Evolutionary conservation across 1,284 basidiomycete species (phyloP).

Genomic region (Austroboletus rostrupii): DNA sequence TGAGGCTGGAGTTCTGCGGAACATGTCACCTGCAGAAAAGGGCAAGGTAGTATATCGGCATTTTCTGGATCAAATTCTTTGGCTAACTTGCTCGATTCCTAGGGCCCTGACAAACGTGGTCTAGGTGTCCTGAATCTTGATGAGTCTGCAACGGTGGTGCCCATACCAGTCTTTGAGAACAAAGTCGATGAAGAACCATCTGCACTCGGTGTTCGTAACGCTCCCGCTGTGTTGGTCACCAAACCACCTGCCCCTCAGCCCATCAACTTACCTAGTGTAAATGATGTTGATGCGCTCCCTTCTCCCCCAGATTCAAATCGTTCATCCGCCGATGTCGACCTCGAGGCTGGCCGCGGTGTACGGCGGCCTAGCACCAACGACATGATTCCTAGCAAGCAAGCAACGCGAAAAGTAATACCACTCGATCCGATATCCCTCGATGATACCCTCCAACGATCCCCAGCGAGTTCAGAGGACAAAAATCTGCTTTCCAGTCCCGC

Average conservation of each 20-base stretch:
- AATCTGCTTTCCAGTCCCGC: conserved; percentile 46
- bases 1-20: conserved; percentile 66
- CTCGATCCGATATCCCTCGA: not conserved
- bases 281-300: conserved; percentile 48
- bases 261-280: conserved; percentile 58
- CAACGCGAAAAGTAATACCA: conserved; percentile 4
- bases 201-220: conserved; percentile 22
- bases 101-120: conserved; percentile 30
- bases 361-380: conserved; percentile 30
- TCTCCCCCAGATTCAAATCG: conserved; percentile 44
- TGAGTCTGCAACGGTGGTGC: conserved; percentile 43
- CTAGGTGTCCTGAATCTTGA: conserved; percentile 38
- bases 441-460: conserved; percentile 13
- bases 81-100: conserved; percentile 12
- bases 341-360: conserved; percentile 52
- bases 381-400: conserved; percentile 4
- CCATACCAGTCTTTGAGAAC: conserved; percentile 47
- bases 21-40: conserved; percentile 40
- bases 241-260: conserved; percentile 67
- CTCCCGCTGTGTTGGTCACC: conserved; percentile 60
- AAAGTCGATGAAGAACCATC: conserved; percentile 28
- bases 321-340: conserved; percentile 50
- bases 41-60: conserved; percentile 42
- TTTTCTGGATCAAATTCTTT: conserved; percentile 7
- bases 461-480: conserved; percentile 31